phyloP scores from a whole-genome alignment of 352 stramenopile species.

The Phytophthora capsici region DNA sequence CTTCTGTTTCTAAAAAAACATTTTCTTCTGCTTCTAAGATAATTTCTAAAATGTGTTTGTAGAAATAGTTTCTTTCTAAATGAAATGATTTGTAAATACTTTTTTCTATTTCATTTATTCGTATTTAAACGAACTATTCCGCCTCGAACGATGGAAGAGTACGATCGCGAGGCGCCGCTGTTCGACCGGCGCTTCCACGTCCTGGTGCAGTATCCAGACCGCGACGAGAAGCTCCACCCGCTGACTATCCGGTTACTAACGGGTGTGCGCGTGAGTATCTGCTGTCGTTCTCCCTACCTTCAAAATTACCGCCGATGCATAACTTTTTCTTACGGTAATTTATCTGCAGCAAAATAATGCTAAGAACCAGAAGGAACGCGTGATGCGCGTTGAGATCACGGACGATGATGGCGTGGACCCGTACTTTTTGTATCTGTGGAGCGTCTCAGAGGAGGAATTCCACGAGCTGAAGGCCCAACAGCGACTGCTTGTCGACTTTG shows the following conservation, averaged over 20 bases:
- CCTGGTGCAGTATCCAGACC: constrained; percentile 81
- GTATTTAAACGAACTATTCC: no score
- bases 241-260: constrained; percentile 82
- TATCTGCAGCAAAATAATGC: constrained; percentile 63
- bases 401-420: constrained; percentile 91
- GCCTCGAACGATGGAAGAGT: constrained; percentile 69
- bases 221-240: constrained; percentile 77
- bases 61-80: no score
- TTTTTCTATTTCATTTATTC: no score
- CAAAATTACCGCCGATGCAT: background rate
- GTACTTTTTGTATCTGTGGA: constrained; percentile 93
- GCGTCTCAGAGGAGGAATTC: constrained; percentile 95
- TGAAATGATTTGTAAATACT: no score
- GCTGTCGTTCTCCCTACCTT: background rate
- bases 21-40: no score
- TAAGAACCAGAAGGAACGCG: constrained; percentile 86
- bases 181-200: constrained; percentile 87
- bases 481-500: constrained; percentile 94
- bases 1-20: no score
- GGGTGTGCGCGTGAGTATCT: constrained; percentile 68
- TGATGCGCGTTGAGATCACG: constrained; percentile 94
- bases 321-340: background rate
- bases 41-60: no score
- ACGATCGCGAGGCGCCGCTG: constrained; percentile 76
- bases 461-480: constrained; percentile 95